phyloP scores from a whole-genome alignment of 2,329 filamentous ascomycete genomes.

The Ophiostoma sp. region DNA sequence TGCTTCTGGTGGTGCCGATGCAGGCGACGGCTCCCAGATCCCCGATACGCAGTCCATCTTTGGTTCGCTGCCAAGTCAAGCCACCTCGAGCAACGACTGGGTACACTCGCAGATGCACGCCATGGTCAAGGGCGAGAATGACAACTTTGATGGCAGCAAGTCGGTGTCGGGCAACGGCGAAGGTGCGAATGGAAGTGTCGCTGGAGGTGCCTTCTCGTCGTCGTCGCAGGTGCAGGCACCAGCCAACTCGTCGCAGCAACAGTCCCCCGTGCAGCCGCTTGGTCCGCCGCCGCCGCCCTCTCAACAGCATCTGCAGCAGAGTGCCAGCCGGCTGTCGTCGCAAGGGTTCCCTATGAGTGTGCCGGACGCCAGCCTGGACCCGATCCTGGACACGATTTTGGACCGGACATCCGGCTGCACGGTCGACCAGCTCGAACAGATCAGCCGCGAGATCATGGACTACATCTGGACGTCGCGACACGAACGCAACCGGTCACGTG shows the following conservation, averaged over 20 bases:
- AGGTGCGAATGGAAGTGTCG: slow-evolving; percentile 15
- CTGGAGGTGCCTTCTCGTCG: slow-evolving; percentile 2
- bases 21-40: slow-evolving; percentile 46
- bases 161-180: slow-evolving; percentile 30
- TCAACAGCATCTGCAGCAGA: slow-evolving; percentile 39
- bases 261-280: slow-evolving; percentile 23
- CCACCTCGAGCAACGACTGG: slow-evolving; percentile 52
- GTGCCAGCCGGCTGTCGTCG: slow-evolving; percentile 42
- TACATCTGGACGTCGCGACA: slow-evolving; percentile 76
- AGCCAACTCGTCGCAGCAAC: slow-evolving; percentile 2
- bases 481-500: slow-evolving; percentile 80
- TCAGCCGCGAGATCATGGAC: slow-evolving; percentile 88
- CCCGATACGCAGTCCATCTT: slow-evolving; percentile 55
- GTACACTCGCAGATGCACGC: slow-evolving; percentile 59
- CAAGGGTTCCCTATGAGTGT: slow-evolving; percentile 49
- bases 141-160: slow-evolving; percentile 34
- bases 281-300: slow-evolving; percentile 36
- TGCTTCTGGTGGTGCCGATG: slow-evolving; percentile 31
- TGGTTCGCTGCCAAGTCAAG: slow-evolving; percentile 42
- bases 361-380: slow-evolving; percentile 51
- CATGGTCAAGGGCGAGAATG: slow-evolving; percentile 36
- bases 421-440: slow-evolving; percentile 93
- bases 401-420: slow-evolving; percentile 72
- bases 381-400: slow-evolving; percentile 64
- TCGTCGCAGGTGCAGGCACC: neutral